A percentile compares a stretch with the other conserved stretches of the same genome.
Evolutionary conservation across 192 early-diverging fungal genomes (phyloP).

Genomic region (Coemansia furcata): DNA sequence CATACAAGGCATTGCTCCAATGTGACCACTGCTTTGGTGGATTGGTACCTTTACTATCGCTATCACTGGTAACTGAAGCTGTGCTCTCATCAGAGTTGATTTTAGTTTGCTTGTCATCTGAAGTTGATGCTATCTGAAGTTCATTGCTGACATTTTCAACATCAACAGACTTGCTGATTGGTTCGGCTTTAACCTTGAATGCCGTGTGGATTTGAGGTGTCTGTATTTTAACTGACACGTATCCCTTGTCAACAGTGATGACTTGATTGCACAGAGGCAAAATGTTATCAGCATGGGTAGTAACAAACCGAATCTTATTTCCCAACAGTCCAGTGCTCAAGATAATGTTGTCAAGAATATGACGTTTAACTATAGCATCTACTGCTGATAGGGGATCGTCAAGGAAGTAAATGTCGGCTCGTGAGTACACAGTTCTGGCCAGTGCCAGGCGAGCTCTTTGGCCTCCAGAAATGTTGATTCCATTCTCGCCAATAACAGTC

Average conservation of each 20-base stretch:
- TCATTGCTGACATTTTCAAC: background rate
- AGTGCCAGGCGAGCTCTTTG: slow-evolving; percentile 67
- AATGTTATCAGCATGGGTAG: slow-evolving; percentile 33
- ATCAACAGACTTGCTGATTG: slow-evolving; percentile 11
- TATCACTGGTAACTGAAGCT: no score
- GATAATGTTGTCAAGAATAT: slow-evolving; percentile 64
- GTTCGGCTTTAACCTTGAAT: slow-evolving; percentile 11
- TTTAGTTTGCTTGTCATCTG: background rate
- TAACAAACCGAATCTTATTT: slow-evolving; percentile 50
- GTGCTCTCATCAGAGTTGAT: background rate
- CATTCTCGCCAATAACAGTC: slow-evolving; percentile 69
- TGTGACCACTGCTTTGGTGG: no score
- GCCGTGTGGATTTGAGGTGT: slow-evolving; percentile 25
- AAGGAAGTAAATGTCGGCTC: slow-evolving; percentile 66
- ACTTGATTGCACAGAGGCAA: slow-evolving; percentile 27
- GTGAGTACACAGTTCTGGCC: slow-evolving; percentile 64
- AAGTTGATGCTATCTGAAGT: background rate
- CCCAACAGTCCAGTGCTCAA: slow-evolving; percentile 56
- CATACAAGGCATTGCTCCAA: no score
- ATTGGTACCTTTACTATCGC: no score
- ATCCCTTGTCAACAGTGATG: slow-evolving; percentile 11
- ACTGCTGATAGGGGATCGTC: slow-evolving; percentile 75
- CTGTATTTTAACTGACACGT: slow-evolving; percentile 41
- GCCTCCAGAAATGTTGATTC: slow-evolving; percentile 72
- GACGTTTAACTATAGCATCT: slow-evolving; percentile 60